Conservation (phyloP, 441 rosid species). For the Pelargonium cotyledonis region DNA sequence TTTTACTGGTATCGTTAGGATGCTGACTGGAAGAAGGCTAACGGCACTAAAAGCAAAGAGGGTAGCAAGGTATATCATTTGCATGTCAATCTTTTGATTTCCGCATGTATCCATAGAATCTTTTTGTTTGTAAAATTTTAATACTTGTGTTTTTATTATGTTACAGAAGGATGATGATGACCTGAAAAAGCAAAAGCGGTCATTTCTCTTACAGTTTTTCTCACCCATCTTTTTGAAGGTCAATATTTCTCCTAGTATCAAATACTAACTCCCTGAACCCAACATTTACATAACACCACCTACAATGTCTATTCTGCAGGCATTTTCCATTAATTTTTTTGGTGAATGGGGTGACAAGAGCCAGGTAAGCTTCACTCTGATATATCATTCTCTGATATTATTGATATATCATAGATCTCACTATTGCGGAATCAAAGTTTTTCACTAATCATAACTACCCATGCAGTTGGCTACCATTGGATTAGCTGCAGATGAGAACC, state of each 20-base stretch:
- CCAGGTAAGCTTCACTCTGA: constrained; percentile 15
- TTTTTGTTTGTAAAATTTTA: neutral
- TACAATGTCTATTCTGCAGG: constrained; percentile 11
- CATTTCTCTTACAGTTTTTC: constrained; percentile 13
- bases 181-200: constrained; percentile 17
- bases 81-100: neutral
- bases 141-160: neutral
- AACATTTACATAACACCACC: neutral
- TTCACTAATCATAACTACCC: neutral
- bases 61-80: neutral
- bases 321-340: constrained; percentile 22
- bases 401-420: too few relatives aligned
- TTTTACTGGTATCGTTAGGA: neutral
- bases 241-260: neutral
- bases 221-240: constrained; percentile 20
- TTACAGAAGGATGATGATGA: constrained; percentile 13
- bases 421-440: neutral
- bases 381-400: too few relatives aligned
- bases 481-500: constrained; percentile 24
- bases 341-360: constrained; percentile 29
- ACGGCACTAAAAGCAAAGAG: neutral
- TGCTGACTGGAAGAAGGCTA: constrained; percentile 7
- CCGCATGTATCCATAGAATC: too few relatives aligned
- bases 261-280: neutral
- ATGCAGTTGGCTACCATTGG: constrained; percentile 26